These are phyloP conservation scores for Pseudotsuga menziesii DNA, from an alignment of 75 land plant species.

Conservation along the genomic window DNA sequence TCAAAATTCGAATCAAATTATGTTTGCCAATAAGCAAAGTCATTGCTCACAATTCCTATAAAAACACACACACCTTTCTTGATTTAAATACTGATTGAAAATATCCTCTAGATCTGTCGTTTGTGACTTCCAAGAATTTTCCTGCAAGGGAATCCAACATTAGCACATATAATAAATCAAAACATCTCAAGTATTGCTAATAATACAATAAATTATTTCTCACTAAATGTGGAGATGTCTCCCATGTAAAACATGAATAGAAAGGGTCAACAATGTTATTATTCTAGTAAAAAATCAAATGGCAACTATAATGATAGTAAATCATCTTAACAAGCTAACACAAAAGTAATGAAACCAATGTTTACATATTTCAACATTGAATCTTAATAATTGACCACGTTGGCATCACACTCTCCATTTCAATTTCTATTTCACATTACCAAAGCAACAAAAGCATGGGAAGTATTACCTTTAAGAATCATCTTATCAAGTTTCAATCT, in stretches of 20 bases:
- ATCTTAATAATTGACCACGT: background rate
- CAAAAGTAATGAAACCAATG: background rate
- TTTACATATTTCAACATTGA: background rate
- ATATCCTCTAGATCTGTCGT: background rate
- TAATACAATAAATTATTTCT: background rate
- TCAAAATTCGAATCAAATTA: too few relatives aligned
- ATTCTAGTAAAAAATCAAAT: background rate
- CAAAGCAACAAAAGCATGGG: background rate
- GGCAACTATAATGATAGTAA: background rate
- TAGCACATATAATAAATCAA: background rate
- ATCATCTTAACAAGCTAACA: background rate
- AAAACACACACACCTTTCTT: conserved; percentile 1
- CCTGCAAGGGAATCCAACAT: background rate
- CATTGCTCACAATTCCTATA: background rate
- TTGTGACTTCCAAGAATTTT: conserved; percentile 4
- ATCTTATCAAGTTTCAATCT: background rate
- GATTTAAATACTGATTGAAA: conserved; percentile 4
- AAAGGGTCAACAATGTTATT: background rate
- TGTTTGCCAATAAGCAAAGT: background rate
- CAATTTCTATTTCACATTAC: background rate
- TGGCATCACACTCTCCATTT: too few relatives aligned
- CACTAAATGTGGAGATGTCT: background rate
- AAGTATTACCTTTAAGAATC: background rate
- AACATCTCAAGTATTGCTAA: background rate
- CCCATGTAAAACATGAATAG: background rate